These are phyloP conservation scores for Paramyrothecium roridum DNA, from an alignment of 2,329 filamentous ascomycete species.

Conservation along the genomic window DNA sequence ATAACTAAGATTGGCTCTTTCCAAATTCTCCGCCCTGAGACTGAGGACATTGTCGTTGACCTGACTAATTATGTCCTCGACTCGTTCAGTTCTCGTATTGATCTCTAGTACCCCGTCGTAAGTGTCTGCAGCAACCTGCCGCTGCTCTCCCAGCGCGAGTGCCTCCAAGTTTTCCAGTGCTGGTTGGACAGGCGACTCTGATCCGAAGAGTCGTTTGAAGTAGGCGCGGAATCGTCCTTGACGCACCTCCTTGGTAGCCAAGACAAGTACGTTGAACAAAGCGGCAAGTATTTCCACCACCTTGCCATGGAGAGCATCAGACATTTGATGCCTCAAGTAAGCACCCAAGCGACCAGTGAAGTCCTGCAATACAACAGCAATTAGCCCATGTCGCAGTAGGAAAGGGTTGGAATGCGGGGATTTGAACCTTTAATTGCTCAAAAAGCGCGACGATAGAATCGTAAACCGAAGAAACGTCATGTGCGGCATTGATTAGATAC, in stretches of 20 bases:
- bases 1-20: conserved; percentile 25
- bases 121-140: conserved; percentile 41
- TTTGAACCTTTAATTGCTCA: conserved; percentile 30
- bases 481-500: conserved; percentile 40
- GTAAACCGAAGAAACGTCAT: conserved; percentile 40
- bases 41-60: conserved; percentile 31
- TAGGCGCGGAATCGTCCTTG: conserved; percentile 38
- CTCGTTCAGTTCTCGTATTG: conserved; percentile 30
- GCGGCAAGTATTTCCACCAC: conserved; percentile 38
- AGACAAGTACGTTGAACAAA: conserved; percentile 41
- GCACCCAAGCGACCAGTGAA: conserved; percentile 39
- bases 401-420: neutral
- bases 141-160: conserved; percentile 37
- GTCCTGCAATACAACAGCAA: conserved; percentile 23
- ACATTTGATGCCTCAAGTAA: conserved; percentile 35
- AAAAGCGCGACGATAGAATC: conserved; percentile 43
- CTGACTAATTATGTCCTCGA: conserved; percentile 28
- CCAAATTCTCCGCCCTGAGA: conserved; percentile 29
- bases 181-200: conserved; percentile 34
- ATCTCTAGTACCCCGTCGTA: conserved; percentile 32
- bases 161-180: conserved; percentile 35
- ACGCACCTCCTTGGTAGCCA: conserved; percentile 37
- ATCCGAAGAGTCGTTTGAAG: conserved; percentile 35
- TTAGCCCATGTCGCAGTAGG: conserved; percentile 2
- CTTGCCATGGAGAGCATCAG: conserved; percentile 32